phyloP scores from a whole-genome alignment of 306 rosid species.

The Prunus salicina region DNA sequence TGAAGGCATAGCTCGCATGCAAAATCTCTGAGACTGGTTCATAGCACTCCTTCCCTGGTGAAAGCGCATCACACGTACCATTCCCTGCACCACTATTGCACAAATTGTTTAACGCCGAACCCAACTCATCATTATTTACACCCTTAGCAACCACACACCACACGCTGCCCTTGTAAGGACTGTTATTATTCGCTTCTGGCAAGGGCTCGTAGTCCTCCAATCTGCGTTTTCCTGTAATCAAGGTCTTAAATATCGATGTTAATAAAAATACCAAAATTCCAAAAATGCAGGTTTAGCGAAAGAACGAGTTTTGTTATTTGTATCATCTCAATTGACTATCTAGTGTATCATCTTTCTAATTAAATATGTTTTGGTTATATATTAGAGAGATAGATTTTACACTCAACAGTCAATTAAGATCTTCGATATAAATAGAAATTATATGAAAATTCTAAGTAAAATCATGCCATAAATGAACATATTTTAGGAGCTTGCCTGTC shows the following conservation, averaged over 20 bases:
- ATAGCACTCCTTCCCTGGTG: conserved; percentile 44
- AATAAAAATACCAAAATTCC: too few species aligned
- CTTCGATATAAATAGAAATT: too few species aligned
- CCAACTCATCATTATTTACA: conserved; percentile 12
- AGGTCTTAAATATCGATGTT: background rate
- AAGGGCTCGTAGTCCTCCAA: background rate
- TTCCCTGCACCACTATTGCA: conserved; percentile 26
- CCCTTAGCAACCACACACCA: conserved; percentile 50
- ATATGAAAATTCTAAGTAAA: too few species aligned
- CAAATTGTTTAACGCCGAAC: conserved; percentile 18
- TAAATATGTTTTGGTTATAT: too few species aligned
- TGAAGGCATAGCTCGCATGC: conserved; percentile 56
- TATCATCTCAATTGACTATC: too few species aligned
- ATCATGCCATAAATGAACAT: too few species aligned
- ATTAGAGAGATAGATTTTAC: too few species aligned
- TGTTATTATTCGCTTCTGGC: conserved; percentile 26
- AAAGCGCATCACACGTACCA: conserved; percentile 40
- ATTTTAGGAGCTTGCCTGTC: conserved; percentile 29
- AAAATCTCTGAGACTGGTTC: conserved; percentile 28
- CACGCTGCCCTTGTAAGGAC: conserved; percentile 30
- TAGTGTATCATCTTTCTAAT: too few species aligned
- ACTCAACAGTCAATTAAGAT: too few species aligned
- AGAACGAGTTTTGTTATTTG: too few species aligned
- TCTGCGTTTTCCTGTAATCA: background rate
- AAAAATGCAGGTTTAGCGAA: too few species aligned